Base-by-base conservation (phyloP, 2,329 filamentous ascomycete genomes). In the Aplosporella prunicola region DNA sequence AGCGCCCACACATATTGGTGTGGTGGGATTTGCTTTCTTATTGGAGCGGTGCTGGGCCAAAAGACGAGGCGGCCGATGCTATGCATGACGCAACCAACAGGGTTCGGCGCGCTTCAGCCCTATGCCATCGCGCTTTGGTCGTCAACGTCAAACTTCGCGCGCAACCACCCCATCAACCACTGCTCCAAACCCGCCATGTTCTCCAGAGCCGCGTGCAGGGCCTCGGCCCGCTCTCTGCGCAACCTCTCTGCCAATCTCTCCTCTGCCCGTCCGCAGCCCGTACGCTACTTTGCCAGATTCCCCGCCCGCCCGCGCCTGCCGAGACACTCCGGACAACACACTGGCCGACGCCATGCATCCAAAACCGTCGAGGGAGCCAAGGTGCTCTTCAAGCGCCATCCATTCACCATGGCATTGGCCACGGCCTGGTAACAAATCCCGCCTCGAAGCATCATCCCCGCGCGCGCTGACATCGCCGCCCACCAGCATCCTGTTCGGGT, bases 1-100 rank as follows among this genome's bases (percentile, higher is more conserved):
- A 83, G 42, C 79, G 68, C 13, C 79, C 79, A 55, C 79, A 83
- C 79, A 83, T 83, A 13, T 13, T 50, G 40, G 27, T 22, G 15
- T 48, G 29, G 5, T 14, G 23, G 20, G 20, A 10, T 8, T 18
- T 17, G 30, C 15, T 16, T 20, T 10, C 16, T 14, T 8, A 11
- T 27, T 13, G 10, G 9, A 22, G 16, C 18, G 13, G 8, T 24
- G 22, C 22, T n/a, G 22, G 22, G 8, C 22, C 8, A 24, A 24
- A n/a, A 24, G n/a, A 24, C 22, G 22, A 8, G 22, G n/a, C n/a
- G n/a, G n/a, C n/a, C n/a, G n/a, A n/a, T n/a, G n/a, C n/a, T n/a
- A n/a, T n/a, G n/a, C n/a, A n/a, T n/a, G n/a, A n/a, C n/a, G n/a
- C n/a, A n/a, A n/a, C n/a, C n/a, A n/a, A n/a, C n/a, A n/a, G n/a